Conservation (phyloP, 139 green algal genomes). For the Volvox reticuliferus region DNA sequence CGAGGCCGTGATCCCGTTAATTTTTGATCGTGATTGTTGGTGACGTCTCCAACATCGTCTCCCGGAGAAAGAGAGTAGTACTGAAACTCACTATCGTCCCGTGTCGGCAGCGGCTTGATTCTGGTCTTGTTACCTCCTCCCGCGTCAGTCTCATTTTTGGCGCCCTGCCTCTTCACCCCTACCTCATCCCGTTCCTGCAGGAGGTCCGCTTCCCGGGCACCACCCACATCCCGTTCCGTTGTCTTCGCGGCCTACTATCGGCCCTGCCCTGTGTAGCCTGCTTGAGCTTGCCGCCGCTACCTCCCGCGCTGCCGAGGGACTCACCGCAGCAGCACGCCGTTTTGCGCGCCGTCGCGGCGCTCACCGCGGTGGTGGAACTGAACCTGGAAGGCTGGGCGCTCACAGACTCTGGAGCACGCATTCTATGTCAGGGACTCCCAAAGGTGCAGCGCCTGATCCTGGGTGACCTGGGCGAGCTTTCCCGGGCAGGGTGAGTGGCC, state of each 20-base stretch:
- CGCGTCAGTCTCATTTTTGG: neutral
- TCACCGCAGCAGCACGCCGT: neutral
- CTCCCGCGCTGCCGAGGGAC: neutral
- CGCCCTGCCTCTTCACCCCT: neutral
- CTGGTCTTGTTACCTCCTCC: no score
- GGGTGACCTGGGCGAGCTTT: neutral
- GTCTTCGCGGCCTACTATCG: slow-evolving; percentile 4
- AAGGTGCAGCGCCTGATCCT: neutral
- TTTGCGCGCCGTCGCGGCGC: neutral
- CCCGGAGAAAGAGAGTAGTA: no score
- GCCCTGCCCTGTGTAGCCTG: neutral
- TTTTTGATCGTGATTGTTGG: no score
- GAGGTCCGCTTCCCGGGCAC: slow-evolving; percentile 42
- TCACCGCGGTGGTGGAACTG: slow-evolving; percentile 14
- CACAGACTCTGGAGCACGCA: neutral
- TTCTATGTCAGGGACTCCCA: neutral
- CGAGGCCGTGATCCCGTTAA: no score
- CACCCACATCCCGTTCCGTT: neutral
- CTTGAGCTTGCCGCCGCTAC: slow-evolving; percentile 28
- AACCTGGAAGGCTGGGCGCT: slow-evolving; percentile 27
- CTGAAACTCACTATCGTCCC: no score
- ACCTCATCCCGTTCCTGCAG: neutral
- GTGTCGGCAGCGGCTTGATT: no score
- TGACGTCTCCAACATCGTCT: no score
- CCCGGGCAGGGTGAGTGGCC: neutral